Conservation (phyloP, 2,329 filamentous ascomycete species). For the Aspergillus awamori region DNA sequence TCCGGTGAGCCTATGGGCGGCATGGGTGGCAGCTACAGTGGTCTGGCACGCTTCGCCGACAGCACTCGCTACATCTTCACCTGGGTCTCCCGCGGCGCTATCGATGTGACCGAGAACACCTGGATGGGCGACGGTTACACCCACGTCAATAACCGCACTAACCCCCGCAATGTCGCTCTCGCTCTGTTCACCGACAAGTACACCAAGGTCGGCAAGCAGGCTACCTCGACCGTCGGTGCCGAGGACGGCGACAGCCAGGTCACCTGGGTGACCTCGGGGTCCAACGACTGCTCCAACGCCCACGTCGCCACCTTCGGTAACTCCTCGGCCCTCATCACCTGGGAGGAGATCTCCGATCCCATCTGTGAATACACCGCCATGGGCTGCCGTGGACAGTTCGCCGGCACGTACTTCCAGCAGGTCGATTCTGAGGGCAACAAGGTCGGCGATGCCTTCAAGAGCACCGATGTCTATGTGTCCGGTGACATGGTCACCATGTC, state of each 20-base stretch:
- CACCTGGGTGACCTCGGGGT: slow-evolving; percentile 60
- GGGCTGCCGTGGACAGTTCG: slow-evolving; percentile 62
- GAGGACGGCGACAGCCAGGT: slow-evolving; percentile 60
- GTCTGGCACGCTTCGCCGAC: slow-evolving; percentile 57
- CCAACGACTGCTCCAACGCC: slow-evolving; percentile 60
- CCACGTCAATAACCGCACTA: slow-evolving; percentile 55
- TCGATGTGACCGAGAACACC: slow-evolving; percentile 56
- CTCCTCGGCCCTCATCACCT: slow-evolving; percentile 58
- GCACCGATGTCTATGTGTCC: slow-evolving; percentile 60
- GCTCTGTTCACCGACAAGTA: slow-evolving; percentile 61
- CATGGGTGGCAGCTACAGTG: slow-evolving; percentile 65
- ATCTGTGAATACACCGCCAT: slow-evolving; percentile 60
- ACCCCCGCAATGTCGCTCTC: slow-evolving; percentile 63
- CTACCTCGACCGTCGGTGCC: slow-evolving; percentile 57
- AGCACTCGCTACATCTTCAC: slow-evolving; percentile 61
- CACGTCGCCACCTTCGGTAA: slow-evolving; percentile 60
- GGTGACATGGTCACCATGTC: slow-evolving; percentile 64
- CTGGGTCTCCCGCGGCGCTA: slow-evolving; percentile 64
- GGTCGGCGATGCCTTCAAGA: slow-evolving; percentile 55
- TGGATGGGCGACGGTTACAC: slow-evolving; percentile 64
- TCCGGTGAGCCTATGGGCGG: slow-evolving; percentile 64
- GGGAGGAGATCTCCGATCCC: slow-evolving; percentile 63
- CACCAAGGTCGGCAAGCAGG: slow-evolving; percentile 57
- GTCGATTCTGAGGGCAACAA: slow-evolving; percentile 56
- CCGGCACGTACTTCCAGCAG: slow-evolving; percentile 63